Evolutionary conservation across 371 early-diverging fungal species (phyloP).

Genomic region (Dipsacomyces acuminosporus): DNA sequence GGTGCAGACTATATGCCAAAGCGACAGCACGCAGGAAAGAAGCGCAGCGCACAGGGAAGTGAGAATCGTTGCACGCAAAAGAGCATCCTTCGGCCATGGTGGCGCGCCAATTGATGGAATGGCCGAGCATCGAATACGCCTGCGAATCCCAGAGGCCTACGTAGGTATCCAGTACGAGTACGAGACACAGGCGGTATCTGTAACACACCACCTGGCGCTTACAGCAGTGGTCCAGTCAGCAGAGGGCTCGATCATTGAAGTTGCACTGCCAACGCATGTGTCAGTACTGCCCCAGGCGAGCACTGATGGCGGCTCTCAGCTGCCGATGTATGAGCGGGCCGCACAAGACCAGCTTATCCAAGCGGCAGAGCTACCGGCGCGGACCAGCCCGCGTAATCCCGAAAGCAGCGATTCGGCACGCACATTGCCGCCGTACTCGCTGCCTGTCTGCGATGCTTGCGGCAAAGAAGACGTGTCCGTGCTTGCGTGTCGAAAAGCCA

Average conservation of each 20-base stretch:
- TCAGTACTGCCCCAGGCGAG: slow-evolving; percentile 13
- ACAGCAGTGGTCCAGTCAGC: slow-evolving; percentile 9
- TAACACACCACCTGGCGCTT: slow-evolving; percentile 12
- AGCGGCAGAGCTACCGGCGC: background rate
- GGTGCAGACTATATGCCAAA: background rate
- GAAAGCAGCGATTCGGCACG: slow-evolving; percentile 1
- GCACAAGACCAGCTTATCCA: slow-evolving; percentile 10
- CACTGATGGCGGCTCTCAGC: background rate
- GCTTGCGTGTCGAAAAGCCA: slow-evolving; percentile 8
- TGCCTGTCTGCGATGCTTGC: slow-evolving; percentile 14
- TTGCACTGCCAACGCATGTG: slow-evolving; percentile 13
- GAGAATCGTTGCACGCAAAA: background rate
- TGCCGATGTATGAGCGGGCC: slow-evolving; percentile 14
- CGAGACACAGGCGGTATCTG: slow-evolving; percentile 1
- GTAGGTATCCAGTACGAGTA: slow-evolving; percentile 11
- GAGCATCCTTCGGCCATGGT: background rate
- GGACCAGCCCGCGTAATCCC: slow-evolving; percentile 1
- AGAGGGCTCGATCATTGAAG: slow-evolving; percentile 5
- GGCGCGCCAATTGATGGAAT: slow-evolving; percentile 2
- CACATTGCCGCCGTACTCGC: slow-evolving; percentile 12
- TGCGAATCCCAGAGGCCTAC: slow-evolving; percentile 3
- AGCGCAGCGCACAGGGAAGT: background rate
- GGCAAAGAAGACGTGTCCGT: slow-evolving; percentile 20
- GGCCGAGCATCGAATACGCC: background rate
- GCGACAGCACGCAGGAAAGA: background rate